Conservation (phyloP, 768 basidiomycete species). For the Hydnomerulius pinastri region DNA sequence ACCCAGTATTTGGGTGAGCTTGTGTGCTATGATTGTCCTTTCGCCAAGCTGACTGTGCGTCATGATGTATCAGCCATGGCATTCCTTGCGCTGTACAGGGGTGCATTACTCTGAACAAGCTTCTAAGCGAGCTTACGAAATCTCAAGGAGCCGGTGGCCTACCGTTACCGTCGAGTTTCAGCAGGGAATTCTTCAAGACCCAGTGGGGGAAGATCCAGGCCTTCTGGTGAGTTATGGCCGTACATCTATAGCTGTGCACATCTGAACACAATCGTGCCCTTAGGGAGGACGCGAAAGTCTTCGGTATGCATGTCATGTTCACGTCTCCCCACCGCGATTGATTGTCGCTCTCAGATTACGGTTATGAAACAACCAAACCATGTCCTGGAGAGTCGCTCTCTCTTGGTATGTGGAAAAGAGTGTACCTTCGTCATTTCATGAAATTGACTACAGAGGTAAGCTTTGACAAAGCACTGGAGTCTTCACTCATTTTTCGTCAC, state of each 20-base stretch:
- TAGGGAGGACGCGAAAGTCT: constrained; percentile 11
- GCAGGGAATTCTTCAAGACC: constrained; percentile 16
- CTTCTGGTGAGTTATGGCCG: constrained; percentile 1
- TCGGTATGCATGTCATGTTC: not conserved
- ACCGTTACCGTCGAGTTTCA: constrained; percentile 11
- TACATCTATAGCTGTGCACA: not conserved
- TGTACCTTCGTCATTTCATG: constrained; percentile 5
- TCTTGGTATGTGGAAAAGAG: constrained; percentile 3
- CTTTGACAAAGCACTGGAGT: not conserved
- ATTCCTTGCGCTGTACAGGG: constrained; percentile 22
- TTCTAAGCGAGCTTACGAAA: constrained; percentile 3
- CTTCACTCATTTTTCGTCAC: not conserved
- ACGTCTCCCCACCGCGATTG: too few species aligned
- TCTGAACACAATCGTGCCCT: too few species aligned
- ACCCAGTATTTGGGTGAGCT: constrained; percentile 21
- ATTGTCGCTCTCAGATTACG: constrained; percentile 14
- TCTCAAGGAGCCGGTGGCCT: constrained; percentile 29
- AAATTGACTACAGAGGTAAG: constrained; percentile 9
- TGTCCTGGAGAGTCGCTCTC: constrained; percentile 11
- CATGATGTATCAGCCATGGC: constrained; percentile 21
- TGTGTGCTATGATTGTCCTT: too few species aligned
- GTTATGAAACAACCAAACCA: constrained; percentile 12
- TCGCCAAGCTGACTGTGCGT: too few species aligned
- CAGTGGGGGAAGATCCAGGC: constrained; percentile 13
- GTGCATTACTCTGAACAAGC: constrained; percentile 17